phyloP scores from a whole-genome alignment of 208 protist species.

The Trypanosoma mega region DNA sequence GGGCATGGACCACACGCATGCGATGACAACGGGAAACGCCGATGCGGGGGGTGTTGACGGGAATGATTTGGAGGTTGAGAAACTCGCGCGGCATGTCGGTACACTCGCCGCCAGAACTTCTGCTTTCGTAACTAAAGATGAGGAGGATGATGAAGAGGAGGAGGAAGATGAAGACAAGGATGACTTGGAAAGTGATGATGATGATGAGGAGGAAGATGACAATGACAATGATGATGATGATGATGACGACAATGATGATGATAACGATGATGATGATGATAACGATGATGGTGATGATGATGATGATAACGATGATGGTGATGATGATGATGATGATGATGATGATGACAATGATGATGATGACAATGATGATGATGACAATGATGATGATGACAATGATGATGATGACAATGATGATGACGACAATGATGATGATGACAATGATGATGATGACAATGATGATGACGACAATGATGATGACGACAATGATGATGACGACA shows the following conservation, averaged over 20 bases:
- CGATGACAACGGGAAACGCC: too few species aligned
- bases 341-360: conserved; percentile 15
- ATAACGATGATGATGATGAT: background rate
- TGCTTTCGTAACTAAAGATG: background rate
- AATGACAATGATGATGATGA: background rate
- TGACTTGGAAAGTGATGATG: background rate
- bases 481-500: background rate
- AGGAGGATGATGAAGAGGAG: conserved; percentile 8
- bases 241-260: background rate
- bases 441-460: conserved; percentile 4
- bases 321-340: conserved; percentile 14
- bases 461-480: conserved; percentile 14
- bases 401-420: conserved; percentile 31
- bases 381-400: conserved; percentile 5
- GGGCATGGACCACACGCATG: background rate
- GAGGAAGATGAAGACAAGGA: conserved; percentile 1
- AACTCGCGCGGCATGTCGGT: too few species aligned
- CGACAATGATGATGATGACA: conserved; percentile 17
- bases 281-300: background rate
- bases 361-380: conserved; percentile 24
- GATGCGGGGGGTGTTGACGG: too few species aligned
- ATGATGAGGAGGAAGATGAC: conserved; percentile 9
- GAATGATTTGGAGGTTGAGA: too few species aligned
- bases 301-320: conserved; percentile 17
- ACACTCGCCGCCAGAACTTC: too few species aligned